Evolutionary conservation across 176 grass and related monocot genomes (phyloP), one percentile per base, ranked within the genome.

Genomic region (Oryza punctata): DNA sequence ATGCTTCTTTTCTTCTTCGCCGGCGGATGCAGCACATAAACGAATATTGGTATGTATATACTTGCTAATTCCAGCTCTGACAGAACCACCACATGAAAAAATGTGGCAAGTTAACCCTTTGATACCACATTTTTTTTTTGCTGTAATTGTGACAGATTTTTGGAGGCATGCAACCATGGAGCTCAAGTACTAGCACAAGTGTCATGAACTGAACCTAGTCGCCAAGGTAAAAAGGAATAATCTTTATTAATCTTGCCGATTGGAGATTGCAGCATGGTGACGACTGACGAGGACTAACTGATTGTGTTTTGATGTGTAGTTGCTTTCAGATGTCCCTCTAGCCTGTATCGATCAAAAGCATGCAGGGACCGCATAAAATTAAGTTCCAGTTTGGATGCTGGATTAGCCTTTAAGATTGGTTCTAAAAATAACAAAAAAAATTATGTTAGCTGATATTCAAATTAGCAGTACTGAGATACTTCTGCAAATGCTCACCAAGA

Each of bases 341-440:
- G 25, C 16, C 25, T 76, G 57, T 60, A 60, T 76, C 19, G 41
- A 2, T 43, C 64, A 77, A 67, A 76, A 50, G 30, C 33, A 76
- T 14, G 33, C 49, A 18, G 52, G 49, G 52, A 8, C 19, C 18
- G 52, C 52, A 67, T 24, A 72, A 63, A 73, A 72, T 44, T 54
- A 73, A 82, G 40, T 60, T 45, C 69, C 16, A 73, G 57, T 24
- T 61, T 73, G 37, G 37, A 72, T 67, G 49, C 24, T 49, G 21
- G 76, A 66, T 45, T 60, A 78, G 61, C 26, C 76, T 78, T 66
- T 66, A 44, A 44, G 68, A 72, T 82, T 63, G 14, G 68, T 63
- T 61, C 8, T 61, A n/a, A 4, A 24, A n/a, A 61, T n/a, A 24
- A 11, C 6, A 61, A n/a, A 23, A 61, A 61, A 24, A 24, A 3